These are phyloP conservation scores for Corrigiola litoralis DNA, from an alignment of 179 eudicot genomes.

Conservation along the genomic window DNA sequence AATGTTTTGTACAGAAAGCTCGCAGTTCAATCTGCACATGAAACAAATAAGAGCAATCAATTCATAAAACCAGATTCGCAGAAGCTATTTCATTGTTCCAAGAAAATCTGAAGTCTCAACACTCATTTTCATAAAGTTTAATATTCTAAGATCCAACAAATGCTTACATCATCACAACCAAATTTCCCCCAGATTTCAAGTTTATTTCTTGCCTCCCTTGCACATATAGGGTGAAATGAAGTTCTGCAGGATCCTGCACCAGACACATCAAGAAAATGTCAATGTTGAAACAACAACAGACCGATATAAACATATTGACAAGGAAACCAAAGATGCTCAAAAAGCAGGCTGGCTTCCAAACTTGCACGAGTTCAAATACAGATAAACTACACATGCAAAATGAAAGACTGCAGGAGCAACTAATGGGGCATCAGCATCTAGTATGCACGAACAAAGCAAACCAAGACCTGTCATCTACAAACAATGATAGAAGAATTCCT, in stretches of 20 bases:
- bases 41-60: constrained; percentile 2
- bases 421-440: not conserved
- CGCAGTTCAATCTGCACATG: constrained; percentile 74
- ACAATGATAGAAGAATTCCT: not conserved
- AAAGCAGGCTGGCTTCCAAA: too few relatives aligned
- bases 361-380: not conserved
- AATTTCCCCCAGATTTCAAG: constrained; percentile 96
- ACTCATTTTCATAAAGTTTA: not conserved
- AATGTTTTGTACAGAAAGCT: constrained; percentile 86
- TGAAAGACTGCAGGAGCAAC: not conserved
- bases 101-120: not conserved
- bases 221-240: constrained; percentile 94
- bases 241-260: constrained; percentile 83
- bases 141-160: constrained; percentile 1
- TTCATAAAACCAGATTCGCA: not conserved
- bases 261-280: not conserved
- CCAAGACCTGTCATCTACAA: not conserved
- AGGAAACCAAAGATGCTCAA: not conserved
- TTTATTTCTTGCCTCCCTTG: constrained; percentile 84
- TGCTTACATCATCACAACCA: constrained; percentile 91
- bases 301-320: not conserved
- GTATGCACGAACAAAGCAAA: not conserved
- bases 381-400: too few relatives aligned
- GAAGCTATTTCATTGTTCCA: not conserved
- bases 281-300: not conserved